Evolutionary conservation across 176 grass and related monocot species (phyloP), one percentile per base, ranked within the genome.

Genomic region (Tuctoria greenei): DNA sequence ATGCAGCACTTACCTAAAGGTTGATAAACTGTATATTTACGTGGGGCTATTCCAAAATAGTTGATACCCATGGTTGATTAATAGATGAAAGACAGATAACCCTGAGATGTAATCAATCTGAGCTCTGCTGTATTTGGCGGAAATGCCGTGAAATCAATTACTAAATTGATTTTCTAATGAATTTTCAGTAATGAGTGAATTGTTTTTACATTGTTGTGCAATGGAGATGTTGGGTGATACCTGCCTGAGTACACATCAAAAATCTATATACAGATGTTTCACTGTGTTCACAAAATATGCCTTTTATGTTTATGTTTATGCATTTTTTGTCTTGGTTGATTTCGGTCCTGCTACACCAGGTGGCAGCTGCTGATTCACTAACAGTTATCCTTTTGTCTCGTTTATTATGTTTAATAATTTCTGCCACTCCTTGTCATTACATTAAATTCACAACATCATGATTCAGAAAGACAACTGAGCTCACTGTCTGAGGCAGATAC

Each of bases 11-110:
- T 64, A 62, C 41, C 28, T 36, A 14, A 44, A 69, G 10, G 13
- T 74, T 78, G 73, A 74, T 57, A 72, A 37, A 71, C 52, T 64
- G 28, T 72, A 34, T 79, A 82, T 17, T 24, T 60, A 2, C 63
- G 20, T 8, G 24, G 38, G 73, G 12, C 16, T 47, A 62, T 12
- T 66, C 17, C 10, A 20, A 23, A 67, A 62, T 69, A 73, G 81
- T 20, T 51, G 17, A 56, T 77, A 64, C 55, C 72, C 50, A 7
- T 80, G 24, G 12, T 40, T 36, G 11, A 65, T 36, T 43, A 82
- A 58, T 56, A 61, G 26, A 39, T 79, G 37, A 54, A 66, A 40
- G 26, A 68, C 58, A 77, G 66, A 70, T 26, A 34, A 41, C 43
- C 34, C 4, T 75, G 49, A 18, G 59, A 45, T 67, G 37, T 81